These are phyloP conservation scores for Harringtonia aguacate DNA, from an alignment of 2,329 filamentous ascomycete genomes.

Conservation along the genomic window DNA sequence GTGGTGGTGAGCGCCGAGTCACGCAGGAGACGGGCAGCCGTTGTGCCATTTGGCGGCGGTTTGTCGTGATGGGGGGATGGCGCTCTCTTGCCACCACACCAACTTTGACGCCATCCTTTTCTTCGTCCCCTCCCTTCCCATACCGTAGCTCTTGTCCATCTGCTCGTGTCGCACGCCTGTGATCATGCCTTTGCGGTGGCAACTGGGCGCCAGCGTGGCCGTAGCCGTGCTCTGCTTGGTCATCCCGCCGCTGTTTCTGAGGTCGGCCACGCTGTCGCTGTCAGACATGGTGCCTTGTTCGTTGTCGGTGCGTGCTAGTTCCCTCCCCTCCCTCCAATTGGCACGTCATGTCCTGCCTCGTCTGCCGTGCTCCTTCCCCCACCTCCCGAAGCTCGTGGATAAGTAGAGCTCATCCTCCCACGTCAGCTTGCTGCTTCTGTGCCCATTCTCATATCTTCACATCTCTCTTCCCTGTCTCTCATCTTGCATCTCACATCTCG, in stretches of 20 bases:
- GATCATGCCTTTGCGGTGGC: neutral
- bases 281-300: neutral
- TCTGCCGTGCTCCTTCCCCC: neutral
- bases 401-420: no score
- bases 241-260: neutral
- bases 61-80: no score
- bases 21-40: no score
- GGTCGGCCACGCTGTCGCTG: neutral
- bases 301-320: neutral
- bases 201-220: neutral
- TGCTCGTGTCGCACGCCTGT: no score
- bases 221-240: slow-evolving; percentile 1
- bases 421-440: neutral
- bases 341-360: neutral
- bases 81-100: no score
- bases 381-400: no score
- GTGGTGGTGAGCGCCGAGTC: no score
- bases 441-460: neutral
- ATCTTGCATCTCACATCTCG: neutral
- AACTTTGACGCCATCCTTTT: no score
- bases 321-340: neutral
- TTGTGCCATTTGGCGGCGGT: no score
- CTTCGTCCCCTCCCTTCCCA: no score
- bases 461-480: neutral
- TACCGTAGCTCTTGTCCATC: no score